Base-by-base conservation (phyloP, 371 early-diverging fungal species). In the Zychaea mexicana region DNA sequence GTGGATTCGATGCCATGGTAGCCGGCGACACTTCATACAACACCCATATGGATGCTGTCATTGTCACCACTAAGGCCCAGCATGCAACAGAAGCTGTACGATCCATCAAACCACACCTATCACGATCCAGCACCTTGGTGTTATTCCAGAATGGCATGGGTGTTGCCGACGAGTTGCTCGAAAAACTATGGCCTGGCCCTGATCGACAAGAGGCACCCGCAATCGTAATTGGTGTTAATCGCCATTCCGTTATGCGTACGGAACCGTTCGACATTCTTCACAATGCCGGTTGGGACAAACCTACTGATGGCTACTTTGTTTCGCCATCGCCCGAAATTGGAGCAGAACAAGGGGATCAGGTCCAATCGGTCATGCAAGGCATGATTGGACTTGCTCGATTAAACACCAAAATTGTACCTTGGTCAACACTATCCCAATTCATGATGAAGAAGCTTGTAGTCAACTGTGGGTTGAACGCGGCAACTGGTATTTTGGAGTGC, bases 121-220 rank as follows among this genome's bases (percentile, higher is more conserved):
- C 63, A 22, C 15, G 68, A 8, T 38, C 64, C 12, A 82, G 81
- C 4, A 74, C 78, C 0, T 75, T 87, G 2, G 59, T 86, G 8
- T 62, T 89, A 52, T 54, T 89, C 47, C 86, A 87, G 61, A 89
- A 89, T 53, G 89, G 89, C 7, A 83, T 88, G 86, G 89, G 89
- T 28, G 59, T 76, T 2, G 70, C 70, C n/a, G 87, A 88, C 19
- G 82, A 84, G 28, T 54, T 87, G 13, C 21, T 58, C 10, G 45
- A 58, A 45, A 67, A 60, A 31, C 42, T 79, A 17, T 84, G 81
- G 71, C 52, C 71, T 19, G 9, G 7, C 21, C 3, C 56, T 32
- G 54, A 19, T n/a, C 31, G 54, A 26, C 2, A 54, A 54, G 39
- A 58, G 26, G 68, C 71, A 3, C 82, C 86, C 57, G 52, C 71